Conservation (phyloP, 164 flowering plant species). For the Platanus orientalis region DNA sequence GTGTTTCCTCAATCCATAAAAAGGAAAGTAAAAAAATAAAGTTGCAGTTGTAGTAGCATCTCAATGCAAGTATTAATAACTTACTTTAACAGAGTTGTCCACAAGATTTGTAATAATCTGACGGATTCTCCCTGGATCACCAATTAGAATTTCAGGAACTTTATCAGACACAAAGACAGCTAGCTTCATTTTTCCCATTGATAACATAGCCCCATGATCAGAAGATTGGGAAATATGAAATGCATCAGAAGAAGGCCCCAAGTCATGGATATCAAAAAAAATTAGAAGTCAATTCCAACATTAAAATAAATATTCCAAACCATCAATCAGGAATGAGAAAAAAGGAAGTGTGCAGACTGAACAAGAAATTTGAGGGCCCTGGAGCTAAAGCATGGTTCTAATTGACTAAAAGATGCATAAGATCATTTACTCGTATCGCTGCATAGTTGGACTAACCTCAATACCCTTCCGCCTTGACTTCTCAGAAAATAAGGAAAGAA, state of each 20-base stretch:
- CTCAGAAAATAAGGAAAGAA: conserved; percentile 81
- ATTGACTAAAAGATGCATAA: neutral
- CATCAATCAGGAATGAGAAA: no score
- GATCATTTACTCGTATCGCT: neutral
- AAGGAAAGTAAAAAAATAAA: neutral
- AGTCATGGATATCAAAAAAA: conserved; percentile 13
- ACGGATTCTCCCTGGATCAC: conserved; percentile 93
- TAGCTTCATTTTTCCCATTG: conserved; percentile 50
- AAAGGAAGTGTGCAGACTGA: neutral
- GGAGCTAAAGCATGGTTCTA: neutral
- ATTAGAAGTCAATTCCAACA: conserved; percentile 9
- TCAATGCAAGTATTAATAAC: conserved; percentile 21
- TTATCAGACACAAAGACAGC: conserved; percentile 85
- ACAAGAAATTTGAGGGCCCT: neutral
- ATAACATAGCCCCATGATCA: conserved; percentile 15
- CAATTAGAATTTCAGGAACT: conserved; percentile 75
- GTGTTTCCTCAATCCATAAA: no score
- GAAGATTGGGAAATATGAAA: neutral
- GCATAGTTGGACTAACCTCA: conserved; percentile 52
- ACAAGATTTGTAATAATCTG: conserved; percentile 91
- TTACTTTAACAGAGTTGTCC: conserved; percentile 90
- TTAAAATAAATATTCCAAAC: neutral
- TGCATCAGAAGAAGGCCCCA: neutral
- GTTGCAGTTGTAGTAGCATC: neutral
- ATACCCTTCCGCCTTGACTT: conserved; percentile 73